A percentile compares a stretch with the other conserved stretches of the same genome.
Conservation (phyloP, 495 filamentous ascomycete genomes). For the Hypoxylon subgilvum region DNA sequence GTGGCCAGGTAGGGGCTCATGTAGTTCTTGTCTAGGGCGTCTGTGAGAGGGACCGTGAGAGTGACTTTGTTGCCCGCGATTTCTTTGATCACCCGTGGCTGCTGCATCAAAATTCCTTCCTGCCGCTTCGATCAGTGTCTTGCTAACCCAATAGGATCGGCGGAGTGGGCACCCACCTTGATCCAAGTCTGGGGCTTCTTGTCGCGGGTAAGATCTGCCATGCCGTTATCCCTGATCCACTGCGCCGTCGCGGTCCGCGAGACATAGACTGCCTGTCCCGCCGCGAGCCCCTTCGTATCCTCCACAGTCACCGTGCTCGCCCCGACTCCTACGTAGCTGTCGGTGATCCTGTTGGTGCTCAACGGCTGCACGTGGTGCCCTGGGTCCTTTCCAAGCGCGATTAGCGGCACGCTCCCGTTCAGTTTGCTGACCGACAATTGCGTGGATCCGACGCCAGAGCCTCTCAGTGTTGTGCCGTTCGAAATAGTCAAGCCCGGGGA, state of each 20-base stretch:
- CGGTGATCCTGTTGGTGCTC: slow-evolving; percentile 9
- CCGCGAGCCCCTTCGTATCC: slow-evolving; percentile 14
- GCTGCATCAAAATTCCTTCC: slow-evolving; percentile 7
- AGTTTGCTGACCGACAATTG: slow-evolving; percentile 5
- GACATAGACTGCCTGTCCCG: slow-evolving; percentile 17
- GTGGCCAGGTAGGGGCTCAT: slow-evolving; percentile 16
- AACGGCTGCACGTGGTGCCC: not conserved
- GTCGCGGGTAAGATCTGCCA: slow-evolving; percentile 14
- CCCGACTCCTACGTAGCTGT: slow-evolving; percentile 19
- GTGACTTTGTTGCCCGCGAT: slow-evolving; percentile 16
- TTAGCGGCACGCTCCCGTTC: not conserved
- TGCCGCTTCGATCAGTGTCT: not conserved
- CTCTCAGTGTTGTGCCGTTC: slow-evolving; percentile 15
- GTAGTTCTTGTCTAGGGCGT: slow-evolving; percentile 15
- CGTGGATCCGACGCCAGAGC: slow-evolving; percentile 11
- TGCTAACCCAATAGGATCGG: not conserved
- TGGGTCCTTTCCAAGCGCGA: slow-evolving; percentile 1
- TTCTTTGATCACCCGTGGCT: slow-evolving; percentile 12
- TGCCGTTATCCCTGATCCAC: slow-evolving; percentile 26
- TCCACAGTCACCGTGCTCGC: slow-evolving; percentile 13
- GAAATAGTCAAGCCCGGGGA: slow-evolving; percentile 16
- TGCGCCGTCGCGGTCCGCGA: slow-evolving; percentile 10
- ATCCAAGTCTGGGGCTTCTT: slow-evolving; percentile 19
- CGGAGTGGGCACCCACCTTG: not conserved
- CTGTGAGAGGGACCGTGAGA: slow-evolving; percentile 19